A percentile compares a stretch with the other conserved stretches of the same genome.
Evolutionary conservation across 352 stramenopile genomes (phyloP).

Genomic region (Pelagophyceae sp.): DNA sequence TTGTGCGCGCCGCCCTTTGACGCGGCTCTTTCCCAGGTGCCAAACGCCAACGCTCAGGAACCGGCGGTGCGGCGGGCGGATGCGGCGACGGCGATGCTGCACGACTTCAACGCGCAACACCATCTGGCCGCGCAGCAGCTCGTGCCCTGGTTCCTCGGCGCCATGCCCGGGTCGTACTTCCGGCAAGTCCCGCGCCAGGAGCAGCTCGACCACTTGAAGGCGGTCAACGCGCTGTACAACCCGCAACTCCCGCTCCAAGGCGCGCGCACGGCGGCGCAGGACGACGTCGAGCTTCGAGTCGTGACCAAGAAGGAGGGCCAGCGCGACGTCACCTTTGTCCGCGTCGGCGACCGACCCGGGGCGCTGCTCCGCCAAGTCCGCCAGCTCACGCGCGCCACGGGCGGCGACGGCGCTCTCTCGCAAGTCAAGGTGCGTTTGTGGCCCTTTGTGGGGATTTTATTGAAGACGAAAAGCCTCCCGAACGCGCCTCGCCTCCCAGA

Average conservation of each 20-base stretch:
- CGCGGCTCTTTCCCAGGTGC: too few species aligned
- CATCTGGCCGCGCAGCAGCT: conserved; percentile 43
- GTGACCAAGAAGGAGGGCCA: neutral
- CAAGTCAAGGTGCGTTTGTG: too few species aligned
- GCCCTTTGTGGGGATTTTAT: too few species aligned
- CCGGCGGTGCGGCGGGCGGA: neutral
- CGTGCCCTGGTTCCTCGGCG: conserved; percentile 60
- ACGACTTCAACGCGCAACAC: conserved; percentile 52
- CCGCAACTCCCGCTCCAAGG: neutral
- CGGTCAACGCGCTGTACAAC: conserved; percentile 5
- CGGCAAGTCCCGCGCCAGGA: conserved; percentile 46
- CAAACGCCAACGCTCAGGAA: too few species aligned
- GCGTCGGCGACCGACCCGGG: conserved; percentile 45
- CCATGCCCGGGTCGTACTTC: conserved; percentile 58
- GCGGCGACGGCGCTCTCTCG: conserved; percentile 43
- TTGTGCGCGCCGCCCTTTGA: too few species aligned
- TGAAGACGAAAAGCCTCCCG: too few species aligned
- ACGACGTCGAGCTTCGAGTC: conserved; percentile 9
- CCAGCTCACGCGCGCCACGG: conserved; percentile 39
- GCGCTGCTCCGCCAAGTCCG: conserved; percentile 53
- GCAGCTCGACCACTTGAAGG: conserved; percentile 56
- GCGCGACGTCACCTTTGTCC: conserved; percentile 47
- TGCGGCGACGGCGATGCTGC: conserved; percentile 29
- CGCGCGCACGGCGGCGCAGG: neutral
- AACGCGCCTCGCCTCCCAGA: too few species aligned